Evolutionary conservation across 148 eudicot species (phyloP).

Genomic region (Dysphania ambrosioides): DNA sequence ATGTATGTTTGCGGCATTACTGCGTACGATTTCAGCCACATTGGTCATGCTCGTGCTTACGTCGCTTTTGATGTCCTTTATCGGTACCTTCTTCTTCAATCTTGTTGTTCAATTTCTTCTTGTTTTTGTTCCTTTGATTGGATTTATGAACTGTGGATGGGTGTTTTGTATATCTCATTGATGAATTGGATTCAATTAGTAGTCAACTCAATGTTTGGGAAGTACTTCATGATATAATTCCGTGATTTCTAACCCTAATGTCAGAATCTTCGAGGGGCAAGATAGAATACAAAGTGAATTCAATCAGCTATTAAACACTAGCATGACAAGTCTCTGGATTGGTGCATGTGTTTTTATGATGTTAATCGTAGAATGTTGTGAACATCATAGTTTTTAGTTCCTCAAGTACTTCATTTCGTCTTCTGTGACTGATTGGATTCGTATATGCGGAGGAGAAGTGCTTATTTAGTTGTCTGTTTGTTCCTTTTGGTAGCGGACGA

Average conservation of each 20-base stretch:
- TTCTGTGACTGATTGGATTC: not conserved
- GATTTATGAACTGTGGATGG: not conserved
- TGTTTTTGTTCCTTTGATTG: not conserved
- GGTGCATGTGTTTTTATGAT: not conserved
- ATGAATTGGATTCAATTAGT: not conserved
- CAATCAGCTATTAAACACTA: too few species aligned
- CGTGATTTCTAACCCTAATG: too few species aligned
- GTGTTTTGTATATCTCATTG: conserved; percentile 1
- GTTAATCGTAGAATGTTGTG: not conserved
- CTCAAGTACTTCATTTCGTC: not conserved
- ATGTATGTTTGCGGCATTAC: conserved; percentile 90
- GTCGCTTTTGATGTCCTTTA: conserved; percentile 79
- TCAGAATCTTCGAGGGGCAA: too few species aligned
- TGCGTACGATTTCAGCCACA: conserved; percentile 66
- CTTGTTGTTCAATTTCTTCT: not conserved
- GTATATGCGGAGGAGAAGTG: not conserved
- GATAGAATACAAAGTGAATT: too few species aligned
- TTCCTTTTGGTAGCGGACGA: not conserved
- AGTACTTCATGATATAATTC: too few species aligned
- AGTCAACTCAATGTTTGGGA: not conserved
- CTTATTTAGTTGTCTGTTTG: not conserved
- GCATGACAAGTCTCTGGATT: not conserved
- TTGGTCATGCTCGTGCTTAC: conserved; percentile 89
- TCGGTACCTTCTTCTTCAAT: conserved; percentile 33
- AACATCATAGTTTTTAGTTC: not conserved